A percentile compares a stretch with the other conserved stretches of the same genome.
These are phyloP conservation scores for Fomitopsis pulvina DNA, from an alignment of 768 basidiomycete genomes.

Conservation along the genomic window DNA sequence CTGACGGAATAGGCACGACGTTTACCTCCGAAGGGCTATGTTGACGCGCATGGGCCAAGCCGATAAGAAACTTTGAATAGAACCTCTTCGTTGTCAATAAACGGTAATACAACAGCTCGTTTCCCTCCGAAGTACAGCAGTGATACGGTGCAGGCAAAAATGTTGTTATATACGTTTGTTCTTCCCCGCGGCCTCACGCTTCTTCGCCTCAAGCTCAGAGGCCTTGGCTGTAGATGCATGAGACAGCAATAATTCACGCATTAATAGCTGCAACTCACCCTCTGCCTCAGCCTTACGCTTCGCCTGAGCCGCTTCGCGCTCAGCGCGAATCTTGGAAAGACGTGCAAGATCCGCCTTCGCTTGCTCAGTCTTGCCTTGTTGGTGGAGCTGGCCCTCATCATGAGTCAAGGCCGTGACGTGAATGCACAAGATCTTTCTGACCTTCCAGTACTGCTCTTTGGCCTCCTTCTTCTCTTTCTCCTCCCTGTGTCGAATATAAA, in stretches of 20 bases:
- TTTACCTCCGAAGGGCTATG: no score
- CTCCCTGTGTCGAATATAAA: constrained; percentile 46
- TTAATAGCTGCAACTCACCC: constrained; percentile 40
- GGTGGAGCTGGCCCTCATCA: constrained; percentile 45
- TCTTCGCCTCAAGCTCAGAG: constrained; percentile 58
- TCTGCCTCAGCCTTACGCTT: constrained; percentile 87
- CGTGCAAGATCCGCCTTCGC: constrained; percentile 86
- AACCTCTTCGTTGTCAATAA: neutral
- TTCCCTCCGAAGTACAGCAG: neutral
- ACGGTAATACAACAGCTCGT: neutral
- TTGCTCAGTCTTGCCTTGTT: constrained; percentile 82
- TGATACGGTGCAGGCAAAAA: neutral
- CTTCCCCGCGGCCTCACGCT: constrained; percentile 23
- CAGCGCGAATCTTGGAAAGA: constrained; percentile 77
- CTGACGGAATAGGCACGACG: neutral
- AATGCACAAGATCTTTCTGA: constrained; percentile 21
- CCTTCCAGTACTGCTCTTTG: constrained; percentile 84
- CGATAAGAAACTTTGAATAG: no score
- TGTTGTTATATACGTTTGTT: constrained; percentile 9
- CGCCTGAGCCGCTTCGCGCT: constrained; percentile 83
- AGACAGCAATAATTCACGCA: neutral
- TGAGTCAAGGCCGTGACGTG: neutral
- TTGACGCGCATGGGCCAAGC: no score
- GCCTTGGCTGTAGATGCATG: constrained; percentile 44
- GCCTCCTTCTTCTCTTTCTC: constrained; percentile 90